Conservation (phyloP, 495 filamentous ascomycete species). For the Neurospora sp. region DNA sequence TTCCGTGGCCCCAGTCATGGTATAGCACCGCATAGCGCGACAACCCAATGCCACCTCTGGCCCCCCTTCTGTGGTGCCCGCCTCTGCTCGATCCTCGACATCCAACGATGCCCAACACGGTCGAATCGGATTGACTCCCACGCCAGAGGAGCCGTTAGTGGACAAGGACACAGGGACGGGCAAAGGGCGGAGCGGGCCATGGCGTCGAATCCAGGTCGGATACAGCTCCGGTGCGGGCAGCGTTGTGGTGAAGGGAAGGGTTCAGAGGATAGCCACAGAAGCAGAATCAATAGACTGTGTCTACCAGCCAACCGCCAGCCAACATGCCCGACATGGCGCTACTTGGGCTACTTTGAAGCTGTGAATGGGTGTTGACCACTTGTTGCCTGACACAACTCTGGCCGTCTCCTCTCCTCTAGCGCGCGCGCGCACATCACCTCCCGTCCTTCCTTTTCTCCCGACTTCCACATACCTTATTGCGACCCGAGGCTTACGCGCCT, state of each 20-base stretch:
- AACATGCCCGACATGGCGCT: neutral
- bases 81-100: neutral
- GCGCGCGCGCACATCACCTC: neutral
- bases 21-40: neutral
- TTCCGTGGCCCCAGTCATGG: neutral
- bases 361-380: neutral
- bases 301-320: neutral
- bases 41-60: neutral
- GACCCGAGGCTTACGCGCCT: neutral
- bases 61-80: neutral
- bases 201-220: neutral
- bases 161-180: neutral
- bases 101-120: neutral
- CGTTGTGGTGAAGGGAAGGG: neutral
- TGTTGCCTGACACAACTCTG: neutral
- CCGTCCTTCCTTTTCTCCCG: neutral
- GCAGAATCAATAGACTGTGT: neutral
- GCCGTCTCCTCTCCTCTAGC: neutral
- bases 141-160: neutral
- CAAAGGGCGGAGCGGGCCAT: neutral
- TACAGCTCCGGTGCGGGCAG: neutral
- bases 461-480: neutral
- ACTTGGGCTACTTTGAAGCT: neutral
- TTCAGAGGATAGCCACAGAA: neutral
- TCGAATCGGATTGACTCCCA: neutral